Evolutionary conservation across 495 filamentous ascomycete species (phyloP), one percentile per base, ranked within the genome.

Genomic region (Acidiella bohemica): DNA sequence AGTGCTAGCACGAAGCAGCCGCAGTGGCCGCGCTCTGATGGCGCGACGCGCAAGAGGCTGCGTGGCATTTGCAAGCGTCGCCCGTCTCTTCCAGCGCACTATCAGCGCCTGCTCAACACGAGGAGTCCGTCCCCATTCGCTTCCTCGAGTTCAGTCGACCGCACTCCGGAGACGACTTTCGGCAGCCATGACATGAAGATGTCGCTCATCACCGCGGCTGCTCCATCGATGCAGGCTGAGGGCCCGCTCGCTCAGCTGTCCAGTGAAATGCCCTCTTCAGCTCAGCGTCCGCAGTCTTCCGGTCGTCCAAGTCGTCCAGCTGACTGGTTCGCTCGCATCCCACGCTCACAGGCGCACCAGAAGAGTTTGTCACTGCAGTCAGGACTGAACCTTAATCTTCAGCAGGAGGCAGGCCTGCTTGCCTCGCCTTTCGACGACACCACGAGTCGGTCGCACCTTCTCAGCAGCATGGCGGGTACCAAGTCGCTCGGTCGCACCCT

Each of bases 161-260:
- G 56, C 8, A 55, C 60, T 16, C 18, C 49, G 11, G 45, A 61
- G 12, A 53, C 65, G 11, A 46, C 44, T 17, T 78, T 76, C 53
- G 63, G 76, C 3, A 84, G 80, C 9, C 78, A 81, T 30, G 85
- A 90, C 39, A 80, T 96, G 62, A 78, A 82, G 29, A 62, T 93
- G 26, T 95, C 90, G 25, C 72, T 97, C 25, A 71, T 76, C 3
- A 70, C 84, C 14, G 86, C 81, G 59, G 81, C 81, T 7, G 71
- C 86, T 11, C 70, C 79, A n/a, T 73, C 72, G 12, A 88, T 88
- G 82, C 73, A 80, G 38, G 75, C 72, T 1, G 67, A 72, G 24
- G 80, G 74, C 31, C 77, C 81, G 0, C 58, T 96, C 37, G 72
- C 83, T 14, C 68, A 71, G 45, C 55, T 83, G 23, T 58, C 72